phyloP scores from a whole-genome alignment of 2,329 filamentous ascomycete genomes.

The Sclerotinia subarctica region DNA sequence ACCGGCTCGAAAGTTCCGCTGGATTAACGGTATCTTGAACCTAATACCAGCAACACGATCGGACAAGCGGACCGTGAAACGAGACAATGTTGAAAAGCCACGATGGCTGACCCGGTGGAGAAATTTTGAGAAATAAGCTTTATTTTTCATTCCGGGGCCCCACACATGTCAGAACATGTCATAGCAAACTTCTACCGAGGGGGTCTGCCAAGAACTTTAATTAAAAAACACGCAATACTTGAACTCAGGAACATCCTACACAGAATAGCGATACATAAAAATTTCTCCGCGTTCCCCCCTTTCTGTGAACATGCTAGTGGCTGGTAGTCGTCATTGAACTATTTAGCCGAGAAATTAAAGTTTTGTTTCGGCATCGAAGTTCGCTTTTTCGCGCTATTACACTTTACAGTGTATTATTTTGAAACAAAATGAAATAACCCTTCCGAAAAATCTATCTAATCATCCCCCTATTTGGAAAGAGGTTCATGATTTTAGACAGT shows the following conservation, averaged over 20 bases:
- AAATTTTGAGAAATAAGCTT: not conserved
- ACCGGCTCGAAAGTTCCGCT: constrained; percentile 10
- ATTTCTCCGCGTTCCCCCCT: constrained; percentile 4
- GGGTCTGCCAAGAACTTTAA: not conserved
- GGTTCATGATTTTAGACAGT: not conserved
- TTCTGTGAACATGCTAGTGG: not conserved
- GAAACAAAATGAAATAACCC: not conserved
- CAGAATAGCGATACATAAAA: not conserved
- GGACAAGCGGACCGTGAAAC: constrained; percentile 8
- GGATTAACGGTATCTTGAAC: constrained; percentile 11
- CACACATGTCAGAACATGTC: not conserved
- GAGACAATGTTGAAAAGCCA: too few relatives aligned
- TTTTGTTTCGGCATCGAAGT: not conserved
- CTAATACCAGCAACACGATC: constrained; percentile 3
- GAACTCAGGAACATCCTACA: not conserved
- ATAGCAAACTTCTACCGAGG: not conserved
- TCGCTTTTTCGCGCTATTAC: not conserved
- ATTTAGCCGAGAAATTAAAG: not conserved
- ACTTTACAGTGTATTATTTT: not conserved
- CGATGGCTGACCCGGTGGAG: not conserved
- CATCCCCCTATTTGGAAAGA: not conserved
- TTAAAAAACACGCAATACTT: constrained; percentile 7
- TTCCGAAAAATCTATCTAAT: not conserved
- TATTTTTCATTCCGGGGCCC: not conserved
- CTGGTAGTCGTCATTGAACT: not conserved